Evolutionary conservation across 2,329 filamentous ascomycete genomes (phyloP).

Genomic region (Phialophora expanda): DNA sequence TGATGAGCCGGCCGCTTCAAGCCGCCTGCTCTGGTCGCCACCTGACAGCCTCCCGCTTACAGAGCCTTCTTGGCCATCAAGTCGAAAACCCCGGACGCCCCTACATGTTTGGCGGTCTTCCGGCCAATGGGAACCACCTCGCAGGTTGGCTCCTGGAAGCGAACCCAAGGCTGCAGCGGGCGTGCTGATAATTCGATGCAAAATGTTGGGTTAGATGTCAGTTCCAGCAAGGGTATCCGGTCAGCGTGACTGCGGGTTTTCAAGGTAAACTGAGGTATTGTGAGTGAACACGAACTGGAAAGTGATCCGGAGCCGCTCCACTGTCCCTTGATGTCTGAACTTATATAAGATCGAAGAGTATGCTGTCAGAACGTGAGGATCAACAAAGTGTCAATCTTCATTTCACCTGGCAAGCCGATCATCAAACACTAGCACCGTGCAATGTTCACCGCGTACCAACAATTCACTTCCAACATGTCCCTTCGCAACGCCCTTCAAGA

Average conservation of each 20-base stretch:
- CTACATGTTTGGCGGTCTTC: not conserved
- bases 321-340: not conserved
- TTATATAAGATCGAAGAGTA: not conserved
- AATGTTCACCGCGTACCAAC: conserved; percentile 15
- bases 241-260: not conserved
- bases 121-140: not conserved
- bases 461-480: conserved; percentile 16
- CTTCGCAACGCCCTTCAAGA: conserved; percentile 9
- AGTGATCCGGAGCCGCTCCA: not conserved
- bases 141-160: not conserved
- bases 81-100: not conserved
- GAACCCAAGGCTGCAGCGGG: not conserved
- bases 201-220: not conserved
- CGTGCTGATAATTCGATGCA: conserved; percentile 1
- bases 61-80: not conserved
- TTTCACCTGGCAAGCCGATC: not conserved
- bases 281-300: not conserved
- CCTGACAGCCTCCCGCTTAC: not conserved
- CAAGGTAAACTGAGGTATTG: not conserved
- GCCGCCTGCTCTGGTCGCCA: not conserved
- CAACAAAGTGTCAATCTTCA: not conserved
- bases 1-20: not conserved
- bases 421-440: not conserved
- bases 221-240: not conserved
- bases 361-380: not conserved